phyloP scores from a whole-genome alignment of 2,329 filamentous ascomycete genomes.

The Phaeosphaeriaceae sp. region DNA sequence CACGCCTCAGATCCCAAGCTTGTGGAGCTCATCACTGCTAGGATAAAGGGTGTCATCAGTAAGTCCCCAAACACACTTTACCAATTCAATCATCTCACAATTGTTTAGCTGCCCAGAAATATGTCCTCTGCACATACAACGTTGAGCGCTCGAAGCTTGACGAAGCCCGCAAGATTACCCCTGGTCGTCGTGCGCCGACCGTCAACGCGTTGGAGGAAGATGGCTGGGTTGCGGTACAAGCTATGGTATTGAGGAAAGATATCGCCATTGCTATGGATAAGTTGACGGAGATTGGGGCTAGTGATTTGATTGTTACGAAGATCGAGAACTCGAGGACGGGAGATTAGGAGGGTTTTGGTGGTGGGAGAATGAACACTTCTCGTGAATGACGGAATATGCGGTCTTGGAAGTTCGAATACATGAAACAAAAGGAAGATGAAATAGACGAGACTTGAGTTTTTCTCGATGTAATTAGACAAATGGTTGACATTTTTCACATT shows the following conservation, averaged over 20 bases:
- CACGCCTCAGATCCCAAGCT: constrained; percentile 79
- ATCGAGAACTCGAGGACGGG: constrained; percentile 74
- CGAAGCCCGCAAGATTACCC: constrained; percentile 78
- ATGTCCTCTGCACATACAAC: constrained; percentile 96
- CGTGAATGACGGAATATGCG: no score
- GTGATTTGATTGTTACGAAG: constrained; percentile 83
- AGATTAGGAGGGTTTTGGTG: constrained; percentile 9
- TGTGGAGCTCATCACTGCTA: constrained; percentile 81
- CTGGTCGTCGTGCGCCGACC: constrained; percentile 91
- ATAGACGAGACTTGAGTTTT: neutral
- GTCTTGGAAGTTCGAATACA: no score
- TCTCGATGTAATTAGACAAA: neutral
- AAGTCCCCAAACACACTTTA: constrained; percentile 33
- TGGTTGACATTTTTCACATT: neutral
- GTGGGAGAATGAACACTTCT: neutral
- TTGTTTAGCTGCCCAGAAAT: constrained; percentile 77
- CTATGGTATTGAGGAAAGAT: constrained; percentile 89
- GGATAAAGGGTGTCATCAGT: constrained; percentile 93
- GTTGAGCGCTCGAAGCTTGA: constrained; percentile 74
- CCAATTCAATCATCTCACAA: constrained; percentile 12
- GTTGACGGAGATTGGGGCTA: constrained; percentile 75
- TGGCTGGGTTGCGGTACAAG: constrained; percentile 91
- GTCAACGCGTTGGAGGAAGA: constrained; percentile 87
- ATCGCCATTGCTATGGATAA: constrained; percentile 89
- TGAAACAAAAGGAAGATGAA: neutral